phyloP scores from a whole-genome alignment of 116 monocot species.

The Thalassia testudinum region DNA sequence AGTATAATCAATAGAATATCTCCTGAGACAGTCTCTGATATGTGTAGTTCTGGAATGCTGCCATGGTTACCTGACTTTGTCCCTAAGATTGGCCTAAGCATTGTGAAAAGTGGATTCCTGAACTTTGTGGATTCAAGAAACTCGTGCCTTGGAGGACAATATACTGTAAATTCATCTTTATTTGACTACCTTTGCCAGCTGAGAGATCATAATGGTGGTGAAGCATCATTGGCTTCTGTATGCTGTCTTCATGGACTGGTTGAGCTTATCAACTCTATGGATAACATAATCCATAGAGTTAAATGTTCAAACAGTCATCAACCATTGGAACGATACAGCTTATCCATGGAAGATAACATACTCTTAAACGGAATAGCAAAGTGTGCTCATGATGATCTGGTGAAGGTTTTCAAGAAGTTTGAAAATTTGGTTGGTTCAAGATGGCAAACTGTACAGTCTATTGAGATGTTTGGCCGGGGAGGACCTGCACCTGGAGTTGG shows the following conservation, averaged over 20 bases:
- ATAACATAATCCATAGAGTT: constrained; percentile 42
- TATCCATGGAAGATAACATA: constrained; percentile 31
- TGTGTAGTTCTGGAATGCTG: constrained; percentile 4
- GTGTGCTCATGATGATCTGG: constrained; percentile 34
- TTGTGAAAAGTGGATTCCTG: constrained; percentile 59
- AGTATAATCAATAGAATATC: constrained; percentile 38
- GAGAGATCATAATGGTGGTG: constrained; percentile 27
- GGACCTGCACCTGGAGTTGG: constrained; percentile 93
- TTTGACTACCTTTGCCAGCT: constrained; percentile 28
- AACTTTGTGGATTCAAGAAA: constrained; percentile 13
- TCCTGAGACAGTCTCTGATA: constrained; percentile 5
- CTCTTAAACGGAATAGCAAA: constrained; percentile 57
- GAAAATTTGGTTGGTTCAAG: constrained; percentile 18
- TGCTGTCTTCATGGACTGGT: constrained; percentile 66
- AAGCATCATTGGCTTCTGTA: constrained; percentile 43
- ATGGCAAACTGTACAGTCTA: constrained; percentile 32
- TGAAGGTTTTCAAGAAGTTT: constrained; percentile 16
- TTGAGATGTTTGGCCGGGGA: constrained; percentile 76
- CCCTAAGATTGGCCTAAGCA: constrained; percentile 62
- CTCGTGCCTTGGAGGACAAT: neutral
- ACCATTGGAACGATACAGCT: constrained; percentile 2
- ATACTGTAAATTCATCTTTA: constrained; percentile 21
- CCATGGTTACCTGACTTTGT: constrained; percentile 86
- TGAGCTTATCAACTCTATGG: constrained; percentile 27
- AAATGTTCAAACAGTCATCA: constrained; percentile 20